Base-by-base conservation (phyloP, 179 eudicot species). In the Amaranthus tricolor region DNA sequence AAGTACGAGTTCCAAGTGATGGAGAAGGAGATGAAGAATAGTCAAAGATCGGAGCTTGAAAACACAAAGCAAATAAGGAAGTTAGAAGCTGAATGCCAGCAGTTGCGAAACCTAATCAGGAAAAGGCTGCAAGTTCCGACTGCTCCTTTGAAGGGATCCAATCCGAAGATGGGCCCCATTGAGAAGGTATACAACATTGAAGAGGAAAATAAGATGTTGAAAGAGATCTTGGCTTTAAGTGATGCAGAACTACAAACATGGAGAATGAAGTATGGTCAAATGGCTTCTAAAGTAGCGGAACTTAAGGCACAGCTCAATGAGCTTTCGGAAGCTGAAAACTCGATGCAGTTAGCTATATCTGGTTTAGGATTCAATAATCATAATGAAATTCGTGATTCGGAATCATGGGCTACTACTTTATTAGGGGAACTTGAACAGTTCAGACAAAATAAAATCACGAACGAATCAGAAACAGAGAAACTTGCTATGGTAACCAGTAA, bases 61-160 rank as follows among this genome's bases (percentile, higher is more conserved):
- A 81, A 75, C 71, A 53, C 80, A 21, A 89, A 86, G 79, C 86
- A 89, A 67, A 77, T 87, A 0, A 70, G 74, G n/a, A 86, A 80
- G 78, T 77, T 93, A 79, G 96, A 91, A 76, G 78, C 87, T 0
- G 96, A 91, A 56, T 93, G 94, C 73, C 91, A 89, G 75, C 81
- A 89, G 69, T 75, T 93, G 62, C 82, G 91, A 52, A 63, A 75
- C 61, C 70, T 88, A 31, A 79, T 84, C 53, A 85, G 90, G 45
- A 88, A 82, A 80, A 75, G 86, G 70, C 73, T 86, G 40, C 88
- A 86, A 0, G 86, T 79, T 84, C 77, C 83, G n/a, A 74, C 76
- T 55, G 73, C 74, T 67, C 66, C 85, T 11, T 62, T 6, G 24
- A 69, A 81, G 74, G 81, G 82, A 77, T 45, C 51, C 12, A 80